phyloP scores from a whole-genome alignment of 352 stramenopile species.

The Chrysophaeum taylorii region DNA sequence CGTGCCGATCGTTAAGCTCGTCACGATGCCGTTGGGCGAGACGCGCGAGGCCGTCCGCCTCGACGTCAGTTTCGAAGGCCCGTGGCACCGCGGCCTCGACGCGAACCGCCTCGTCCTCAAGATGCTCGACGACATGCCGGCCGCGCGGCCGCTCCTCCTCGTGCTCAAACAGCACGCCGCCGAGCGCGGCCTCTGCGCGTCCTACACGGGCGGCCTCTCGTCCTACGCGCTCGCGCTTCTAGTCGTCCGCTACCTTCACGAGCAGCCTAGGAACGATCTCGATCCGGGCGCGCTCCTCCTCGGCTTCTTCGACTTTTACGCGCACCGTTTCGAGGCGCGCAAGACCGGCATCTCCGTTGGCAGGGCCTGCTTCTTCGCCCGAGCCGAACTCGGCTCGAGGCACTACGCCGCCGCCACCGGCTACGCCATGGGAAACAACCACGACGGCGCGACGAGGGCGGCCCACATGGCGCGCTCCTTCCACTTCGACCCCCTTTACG shows the following conservation, averaged over 20 bases:
- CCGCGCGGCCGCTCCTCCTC: constrained; percentile 63
- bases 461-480: constrained; percentile 66
- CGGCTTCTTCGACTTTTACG: constrained; percentile 79
- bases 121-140: constrained; percentile 65
- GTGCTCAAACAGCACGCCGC: constrained; percentile 62
- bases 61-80: constrained; percentile 80
- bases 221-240: constrained; percentile 76
- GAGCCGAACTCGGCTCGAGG: background rate
- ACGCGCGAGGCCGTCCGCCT: constrained; percentile 56
- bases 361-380: constrained; percentile 31
- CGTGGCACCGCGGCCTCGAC: constrained; percentile 65
- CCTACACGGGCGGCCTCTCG: constrained; percentile 73
- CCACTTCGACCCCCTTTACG: constrained; percentile 75
- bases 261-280: constrained; percentile 8
- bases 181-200: constrained; percentile 68
- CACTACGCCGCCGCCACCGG: background rate
- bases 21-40: constrained; percentile 3
- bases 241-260: constrained; percentile 66
- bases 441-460: constrained; percentile 40
- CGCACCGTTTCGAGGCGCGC: constrained; percentile 72
- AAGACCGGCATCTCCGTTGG: constrained; percentile 66
- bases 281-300: constrained; percentile 76
- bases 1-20: constrained; percentile 79
- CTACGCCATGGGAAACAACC: constrained; percentile 28
- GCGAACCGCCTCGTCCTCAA: constrained; percentile 64